These are phyloP conservation scores for Salix dunnii DNA, from an alignment of 345 rosid species.

Conservation along the genomic window DNA sequence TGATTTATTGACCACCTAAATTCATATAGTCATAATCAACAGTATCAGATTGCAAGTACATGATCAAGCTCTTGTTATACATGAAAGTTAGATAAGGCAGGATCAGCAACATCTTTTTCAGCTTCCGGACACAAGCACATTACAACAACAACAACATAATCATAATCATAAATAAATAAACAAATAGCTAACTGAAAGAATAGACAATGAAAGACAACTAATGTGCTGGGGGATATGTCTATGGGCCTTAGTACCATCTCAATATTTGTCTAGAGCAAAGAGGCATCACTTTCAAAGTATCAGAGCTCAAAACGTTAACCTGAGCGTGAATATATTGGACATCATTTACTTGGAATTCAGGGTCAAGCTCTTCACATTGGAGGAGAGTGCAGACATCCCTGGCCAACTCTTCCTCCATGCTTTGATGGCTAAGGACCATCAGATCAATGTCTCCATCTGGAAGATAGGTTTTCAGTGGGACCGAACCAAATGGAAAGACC, in stretches of 20 bases:
- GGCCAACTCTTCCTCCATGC: constrained; percentile 29
- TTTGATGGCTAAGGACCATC: constrained; percentile 13
- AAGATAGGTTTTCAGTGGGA: constrained; percentile 33
- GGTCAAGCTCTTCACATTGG: constrained; percentile 12
- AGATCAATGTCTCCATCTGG: constrained; percentile 39
- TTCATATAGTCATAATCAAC: background rate
- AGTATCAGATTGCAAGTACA: background rate
- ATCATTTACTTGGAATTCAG: constrained; percentile 18
- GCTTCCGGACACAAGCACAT: background rate
- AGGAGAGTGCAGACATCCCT: constrained; percentile 20
- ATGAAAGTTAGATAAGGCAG: background rate
- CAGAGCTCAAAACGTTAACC: constrained; percentile 22
- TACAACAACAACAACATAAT: no score
- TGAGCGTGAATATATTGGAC: constrained; percentile 28
- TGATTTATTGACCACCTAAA: background rate
- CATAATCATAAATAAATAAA: background rate
- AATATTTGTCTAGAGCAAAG: background rate
- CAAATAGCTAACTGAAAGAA: constrained; percentile 3
- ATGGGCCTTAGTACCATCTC: background rate
- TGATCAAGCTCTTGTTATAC: background rate
- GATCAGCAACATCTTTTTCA: background rate
- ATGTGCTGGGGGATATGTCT: background rate
- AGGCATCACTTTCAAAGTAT: constrained; percentile 6
- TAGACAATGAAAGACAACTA: background rate
- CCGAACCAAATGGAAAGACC: constrained; percentile 32